Percentiles rank a stretch among this genome's conserved stretches.
Evolutionary conservation across 495 filamentous ascomycete genomes (phyloP).

Genomic region (Daldinia concentrica): DNA sequence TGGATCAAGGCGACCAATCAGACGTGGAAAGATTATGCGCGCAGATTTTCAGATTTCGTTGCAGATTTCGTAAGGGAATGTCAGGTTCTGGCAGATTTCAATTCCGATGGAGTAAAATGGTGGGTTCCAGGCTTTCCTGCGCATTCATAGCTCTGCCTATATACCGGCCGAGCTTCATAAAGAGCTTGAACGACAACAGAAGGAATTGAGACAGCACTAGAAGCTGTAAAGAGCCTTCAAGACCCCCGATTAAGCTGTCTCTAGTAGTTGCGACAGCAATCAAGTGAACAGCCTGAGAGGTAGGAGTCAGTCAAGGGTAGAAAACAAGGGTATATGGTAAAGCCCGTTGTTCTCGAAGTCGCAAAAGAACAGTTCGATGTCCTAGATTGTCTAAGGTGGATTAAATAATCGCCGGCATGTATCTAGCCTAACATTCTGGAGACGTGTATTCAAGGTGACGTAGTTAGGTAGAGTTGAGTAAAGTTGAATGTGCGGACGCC

Average conservation of each 20-base stretch:
- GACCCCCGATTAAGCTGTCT: slow-evolving; percentile 40
- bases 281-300: slow-evolving; percentile 27
- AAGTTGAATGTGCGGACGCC: slow-evolving; percentile 14
- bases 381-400: slow-evolving; percentile 25
- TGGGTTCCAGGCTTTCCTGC: slow-evolving; percentile 44
- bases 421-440: slow-evolving; percentile 8
- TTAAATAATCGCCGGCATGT: slow-evolving; percentile 7
- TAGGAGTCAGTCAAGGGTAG: slow-evolving; percentile 26
- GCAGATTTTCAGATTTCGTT: slow-evolving; percentile 2
- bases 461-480: not conserved
- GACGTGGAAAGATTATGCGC: slow-evolving; percentile 19
- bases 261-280: slow-evolving; percentile 36
- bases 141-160: slow-evolving; percentile 43
- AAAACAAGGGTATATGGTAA: slow-evolving; percentile 38
- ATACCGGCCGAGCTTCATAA: slow-evolving; percentile 36
- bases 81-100: slow-evolving; percentile 23
- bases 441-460: not conserved
- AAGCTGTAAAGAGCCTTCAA: slow-evolving; percentile 48
- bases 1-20: slow-evolving; percentile 22
- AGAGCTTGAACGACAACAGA: slow-evolving; percentile 32
- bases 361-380: slow-evolving; percentile 44
- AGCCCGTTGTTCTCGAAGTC: slow-evolving; percentile 49
- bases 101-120: slow-evolving; percentile 40
- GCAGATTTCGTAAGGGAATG: slow-evolving; percentile 9
- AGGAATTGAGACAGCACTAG: slow-evolving; percentile 40